Conservation (phyloP, 306 rosid genomes). For the Adenanthera pavonina region DNA sequence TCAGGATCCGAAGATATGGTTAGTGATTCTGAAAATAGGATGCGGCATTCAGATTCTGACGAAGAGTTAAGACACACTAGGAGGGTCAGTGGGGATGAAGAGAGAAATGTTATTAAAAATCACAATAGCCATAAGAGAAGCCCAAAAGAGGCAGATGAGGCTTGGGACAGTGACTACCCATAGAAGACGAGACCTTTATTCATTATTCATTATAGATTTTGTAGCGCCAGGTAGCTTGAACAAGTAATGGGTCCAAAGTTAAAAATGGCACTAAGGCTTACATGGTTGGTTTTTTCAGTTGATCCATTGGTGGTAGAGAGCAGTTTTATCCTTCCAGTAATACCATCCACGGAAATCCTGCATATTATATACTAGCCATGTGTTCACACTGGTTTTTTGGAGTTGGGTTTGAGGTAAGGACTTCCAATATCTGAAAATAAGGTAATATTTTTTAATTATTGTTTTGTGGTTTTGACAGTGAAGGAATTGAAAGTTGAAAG, state of each 20-base stretch:
- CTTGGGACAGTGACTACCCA: conserved; percentile 62
- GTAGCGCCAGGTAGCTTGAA: conserved; percentile 12
- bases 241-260: conserved; percentile 1
- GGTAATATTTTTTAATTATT: neutral
- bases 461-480: neutral
- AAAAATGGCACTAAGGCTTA: conserved; percentile 9
- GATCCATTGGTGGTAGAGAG: neutral
- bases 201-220: conserved; percentile 12
- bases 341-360: neutral
- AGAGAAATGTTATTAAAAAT: conserved; percentile 27
- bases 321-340: neutral
- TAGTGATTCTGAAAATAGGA: conserved; percentile 43
- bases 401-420: neutral
- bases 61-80: neutral
- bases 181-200: conserved; percentile 7
- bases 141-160: conserved; percentile 48
- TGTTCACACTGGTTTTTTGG: conserved; percentile 1
- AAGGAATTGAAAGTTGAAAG: conserved; percentile 18
- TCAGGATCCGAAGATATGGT: conserved; percentile 28
- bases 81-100: conserved; percentile 10
- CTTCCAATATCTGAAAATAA: neutral
- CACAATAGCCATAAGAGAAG: conserved; percentile 32
- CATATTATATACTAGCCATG: neutral
- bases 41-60: conserved; percentile 44
- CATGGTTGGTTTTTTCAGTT: conserved; percentile 1